Conservation (phyloP, 305 asterid species). For the Fraxinus sp. region DNA sequence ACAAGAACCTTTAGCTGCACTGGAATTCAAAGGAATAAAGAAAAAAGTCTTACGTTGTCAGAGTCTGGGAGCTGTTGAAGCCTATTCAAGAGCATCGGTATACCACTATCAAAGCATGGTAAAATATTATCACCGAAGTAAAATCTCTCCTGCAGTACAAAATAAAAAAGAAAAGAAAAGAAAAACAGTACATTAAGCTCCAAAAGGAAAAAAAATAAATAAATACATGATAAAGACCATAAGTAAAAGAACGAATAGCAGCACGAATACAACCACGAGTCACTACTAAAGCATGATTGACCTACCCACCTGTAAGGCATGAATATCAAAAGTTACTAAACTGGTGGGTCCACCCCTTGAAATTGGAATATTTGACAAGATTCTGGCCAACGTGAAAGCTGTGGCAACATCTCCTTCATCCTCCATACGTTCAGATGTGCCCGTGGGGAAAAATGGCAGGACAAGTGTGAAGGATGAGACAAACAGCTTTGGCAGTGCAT, state of each 20-base stretch:
- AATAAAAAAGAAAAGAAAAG: background rate
- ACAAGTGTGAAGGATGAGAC: constrained; percentile 95
- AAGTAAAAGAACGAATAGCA: background rate
- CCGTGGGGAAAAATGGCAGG: constrained; percentile 97
- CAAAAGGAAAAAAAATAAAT: background rate
- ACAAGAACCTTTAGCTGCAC: background rate
- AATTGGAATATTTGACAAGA: constrained; percentile 89
- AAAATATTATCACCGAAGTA: constrained; percentile 89
- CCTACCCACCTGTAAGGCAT: constrained; percentile 83
- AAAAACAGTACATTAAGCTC: constrained; percentile 4
- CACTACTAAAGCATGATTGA: constrained; percentile 12
- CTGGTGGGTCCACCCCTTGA: constrained; percentile 94
- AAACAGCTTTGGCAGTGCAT: constrained; percentile 86
- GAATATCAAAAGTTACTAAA: constrained; percentile 87
- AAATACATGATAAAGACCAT: background rate
- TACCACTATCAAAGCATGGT: constrained; percentile 98
- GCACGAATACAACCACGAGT: constrained; percentile 6
- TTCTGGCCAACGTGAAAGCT: constrained; percentile 91
- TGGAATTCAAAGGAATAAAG: constrained; percentile 13
- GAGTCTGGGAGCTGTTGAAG: constrained; percentile 95
- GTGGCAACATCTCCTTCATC: constrained; percentile 99
- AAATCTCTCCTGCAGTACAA: constrained; percentile 77
- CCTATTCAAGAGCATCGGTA: constrained; percentile 82
- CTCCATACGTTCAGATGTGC: constrained; percentile 99
- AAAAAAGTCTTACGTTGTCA: constrained; percentile 62